Base-by-base conservation (phyloP, 805 yeast genomes). In the Brettanomyces sp. region DNA sequence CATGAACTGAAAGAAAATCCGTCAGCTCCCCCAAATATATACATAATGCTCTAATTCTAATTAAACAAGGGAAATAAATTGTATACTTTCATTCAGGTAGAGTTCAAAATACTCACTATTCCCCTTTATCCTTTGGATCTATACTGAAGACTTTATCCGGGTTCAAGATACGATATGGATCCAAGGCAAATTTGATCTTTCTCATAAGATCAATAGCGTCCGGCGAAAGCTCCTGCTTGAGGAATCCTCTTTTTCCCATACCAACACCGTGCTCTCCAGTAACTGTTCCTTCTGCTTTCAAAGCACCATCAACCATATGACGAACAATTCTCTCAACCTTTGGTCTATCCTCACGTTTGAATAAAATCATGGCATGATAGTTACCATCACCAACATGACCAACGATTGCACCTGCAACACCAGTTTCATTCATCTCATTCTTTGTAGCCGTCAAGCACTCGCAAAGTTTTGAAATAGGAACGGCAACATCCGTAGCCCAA, bases 361-460 rank as follows among this genome's bases (percentile, higher is more conserved):
- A 66, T 32, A 88, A 56, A 22, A 63, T 55, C 48, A 85, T 73
- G 12, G 86, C 84, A 59, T 88, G 96, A 67, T 88, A 85, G 64
- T 88, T 88, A 24, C 96, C 96, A 63, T 88, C 96, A 11, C 95
- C 95, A 30, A 84, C 88, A 61, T 88, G 96, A 4, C 95, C 96
- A 58, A 88, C 79, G 24, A 84, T 74, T 5, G 90, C 76, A 14
- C 82, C 80, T 12, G 64, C 53, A 45, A 85, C 66, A 0, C 88
- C 89, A 34, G 76, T 71, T 5, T 65, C 56, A 14, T 66, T 72
- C 63, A 87, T 73, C 55, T 86, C 87, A 6, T 71, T 69, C 55
- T 83, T 76, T 2, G 91, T 81, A 46, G 75, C 80, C 36, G 71
- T 64, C 33, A 88, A 69, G 18, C 85, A 77, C 9, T 71, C 65